Percentiles rank a stretch among this genome's conserved stretches.
These are phyloP conservation scores for Saprolegnia parasitica DNA, from an alignment of 352 stramenopile genomes.

Conservation along the genomic window DNA sequence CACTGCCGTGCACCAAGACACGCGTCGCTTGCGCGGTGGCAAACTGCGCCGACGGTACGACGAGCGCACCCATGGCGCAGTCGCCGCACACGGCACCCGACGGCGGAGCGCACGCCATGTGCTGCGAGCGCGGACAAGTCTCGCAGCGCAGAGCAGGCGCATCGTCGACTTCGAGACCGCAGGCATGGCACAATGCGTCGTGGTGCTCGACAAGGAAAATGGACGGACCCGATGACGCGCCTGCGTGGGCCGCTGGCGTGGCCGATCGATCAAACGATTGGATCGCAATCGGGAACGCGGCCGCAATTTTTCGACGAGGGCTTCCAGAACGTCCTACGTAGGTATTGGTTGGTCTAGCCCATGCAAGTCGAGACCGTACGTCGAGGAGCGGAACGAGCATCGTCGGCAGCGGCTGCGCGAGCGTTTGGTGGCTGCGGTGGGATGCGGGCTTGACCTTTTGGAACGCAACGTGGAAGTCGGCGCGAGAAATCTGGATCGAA, in stretches of 20 bases:
- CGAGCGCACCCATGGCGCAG: not conserved
- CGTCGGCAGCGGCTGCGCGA: constrained; percentile 66
- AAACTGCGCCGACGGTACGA: not conserved
- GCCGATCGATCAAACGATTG: constrained; percentile 36
- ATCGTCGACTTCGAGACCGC: constrained; percentile 54
- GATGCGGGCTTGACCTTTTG: constrained; percentile 83
- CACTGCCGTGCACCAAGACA: constrained; percentile 54
- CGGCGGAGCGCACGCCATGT: constrained; percentile 40
- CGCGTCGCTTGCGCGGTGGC: constrained; percentile 40
- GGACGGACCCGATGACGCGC: not conserved
- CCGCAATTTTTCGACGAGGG: constrained; percentile 44
- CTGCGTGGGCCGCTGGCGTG: not conserved
- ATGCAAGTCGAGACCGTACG: not conserved
- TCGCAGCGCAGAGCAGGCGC: constrained; percentile 46
- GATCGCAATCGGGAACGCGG: constrained; percentile 51
- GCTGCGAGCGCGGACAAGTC: constrained; percentile 57
- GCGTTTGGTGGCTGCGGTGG: constrained; percentile 59
- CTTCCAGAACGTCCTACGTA: constrained; percentile 38
- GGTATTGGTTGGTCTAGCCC: not conserved
- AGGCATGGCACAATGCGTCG: constrained; percentile 46
- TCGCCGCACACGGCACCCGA: not conserved
- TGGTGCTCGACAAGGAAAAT: not conserved
- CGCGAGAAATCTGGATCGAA: constrained; percentile 63
- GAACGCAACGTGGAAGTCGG: constrained; percentile 63
- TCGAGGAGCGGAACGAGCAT: constrained; percentile 43